Conservation (phyloP, 2,329 filamentous ascomycete species). For the Dothistroma pini region DNA sequence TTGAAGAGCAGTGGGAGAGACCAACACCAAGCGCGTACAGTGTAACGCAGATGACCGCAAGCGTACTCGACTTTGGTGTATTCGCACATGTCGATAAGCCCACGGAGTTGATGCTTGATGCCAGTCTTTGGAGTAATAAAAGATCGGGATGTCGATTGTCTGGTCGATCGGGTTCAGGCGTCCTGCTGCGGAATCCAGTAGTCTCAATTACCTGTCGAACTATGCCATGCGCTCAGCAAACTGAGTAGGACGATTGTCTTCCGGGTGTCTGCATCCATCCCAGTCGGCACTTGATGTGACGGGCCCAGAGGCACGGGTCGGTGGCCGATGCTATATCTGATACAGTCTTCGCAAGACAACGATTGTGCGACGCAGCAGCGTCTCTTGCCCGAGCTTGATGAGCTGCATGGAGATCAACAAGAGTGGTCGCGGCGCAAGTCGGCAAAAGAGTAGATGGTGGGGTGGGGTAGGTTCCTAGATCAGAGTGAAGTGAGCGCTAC, state of each 20-base stretch:
- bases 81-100: slow-evolving; percentile 50
- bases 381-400: neutral
- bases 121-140: neutral
- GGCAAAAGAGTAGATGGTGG: slow-evolving; percentile 14
- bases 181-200: neutral
- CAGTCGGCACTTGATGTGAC: slow-evolving; percentile 15
- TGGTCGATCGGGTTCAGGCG: neutral
- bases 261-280: slow-evolving; percentile 16
- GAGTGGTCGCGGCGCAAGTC: slow-evolving; percentile 10
- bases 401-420: neutral
- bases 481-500: slow-evolving; percentile 5
- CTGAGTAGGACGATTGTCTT: slow-evolving; percentile 17
- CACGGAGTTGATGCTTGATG: neutral
- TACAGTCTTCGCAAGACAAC: slow-evolving; percentile 10
- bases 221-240: slow-evolving; percentile 14
- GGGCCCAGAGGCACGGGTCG: slow-evolving; percentile 14
- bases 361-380: slow-evolving; percentile 2
- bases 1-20: neutral
- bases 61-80: slow-evolving; percentile 57
- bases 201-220: neutral
- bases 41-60: slow-evolving; percentile 54
- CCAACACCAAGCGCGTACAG: slow-evolving; percentile 55
- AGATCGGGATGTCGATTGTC: neutral
- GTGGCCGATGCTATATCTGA: slow-evolving; percentile 13
- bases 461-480: slow-evolving; percentile 5